Percentiles rank a stretch among this genome's conserved stretches.
phyloP scores from a whole-genome alignment of 352 stramenopile genomes.

The Globisporangium acanthophoron region DNA sequence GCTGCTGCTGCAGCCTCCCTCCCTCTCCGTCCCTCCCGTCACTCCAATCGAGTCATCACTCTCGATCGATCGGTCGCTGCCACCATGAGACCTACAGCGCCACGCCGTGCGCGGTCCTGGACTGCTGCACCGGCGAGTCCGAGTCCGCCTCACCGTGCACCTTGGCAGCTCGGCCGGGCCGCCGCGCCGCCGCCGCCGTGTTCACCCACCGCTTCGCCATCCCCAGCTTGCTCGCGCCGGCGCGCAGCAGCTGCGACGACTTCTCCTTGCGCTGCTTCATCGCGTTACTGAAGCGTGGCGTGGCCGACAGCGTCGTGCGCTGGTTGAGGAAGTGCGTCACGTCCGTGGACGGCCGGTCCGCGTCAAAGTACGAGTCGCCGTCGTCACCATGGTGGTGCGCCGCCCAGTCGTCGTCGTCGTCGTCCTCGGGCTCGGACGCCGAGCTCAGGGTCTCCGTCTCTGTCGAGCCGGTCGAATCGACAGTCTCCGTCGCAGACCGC shows the following conservation, averaged over 20 bases:
- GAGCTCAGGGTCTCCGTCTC: slow-evolving; percentile 41
- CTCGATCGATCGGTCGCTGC: too few species aligned
- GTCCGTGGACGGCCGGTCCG: slow-evolving; percentile 39
- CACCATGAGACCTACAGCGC: background rate
- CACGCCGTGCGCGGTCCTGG: slow-evolving; percentile 7
- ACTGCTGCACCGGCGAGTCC: slow-evolving; percentile 1
- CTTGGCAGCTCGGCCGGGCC: slow-evolving; percentile 7
- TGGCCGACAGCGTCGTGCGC: slow-evolving; percentile 8
- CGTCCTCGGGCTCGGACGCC: slow-evolving; percentile 27
- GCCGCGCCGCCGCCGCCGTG: slow-evolving; percentile 4
- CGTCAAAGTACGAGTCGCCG: slow-evolving; percentile 23
- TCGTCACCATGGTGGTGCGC: slow-evolving; percentile 18
- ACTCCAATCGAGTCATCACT: too few species aligned
- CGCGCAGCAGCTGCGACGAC: slow-evolving; percentile 4
- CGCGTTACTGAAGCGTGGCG: slow-evolving; percentile 5
- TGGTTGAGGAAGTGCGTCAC: slow-evolving; percentile 30
- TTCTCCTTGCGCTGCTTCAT: slow-evolving; percentile 10
- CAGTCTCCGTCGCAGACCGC: slow-evolving; percentile 19
- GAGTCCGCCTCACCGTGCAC: slow-evolving; percentile 7
- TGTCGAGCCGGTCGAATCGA: slow-evolving; percentile 44
- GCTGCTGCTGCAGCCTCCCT: background rate
- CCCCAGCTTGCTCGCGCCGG: slow-evolving; percentile 7
- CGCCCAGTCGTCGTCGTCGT: slow-evolving; percentile 24
- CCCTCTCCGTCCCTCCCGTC: too few species aligned
- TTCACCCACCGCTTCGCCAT: slow-evolving; percentile 15